Conservation (phyloP, 192 early-diverging fungal species). For the Linnemannia exigua region DNA sequence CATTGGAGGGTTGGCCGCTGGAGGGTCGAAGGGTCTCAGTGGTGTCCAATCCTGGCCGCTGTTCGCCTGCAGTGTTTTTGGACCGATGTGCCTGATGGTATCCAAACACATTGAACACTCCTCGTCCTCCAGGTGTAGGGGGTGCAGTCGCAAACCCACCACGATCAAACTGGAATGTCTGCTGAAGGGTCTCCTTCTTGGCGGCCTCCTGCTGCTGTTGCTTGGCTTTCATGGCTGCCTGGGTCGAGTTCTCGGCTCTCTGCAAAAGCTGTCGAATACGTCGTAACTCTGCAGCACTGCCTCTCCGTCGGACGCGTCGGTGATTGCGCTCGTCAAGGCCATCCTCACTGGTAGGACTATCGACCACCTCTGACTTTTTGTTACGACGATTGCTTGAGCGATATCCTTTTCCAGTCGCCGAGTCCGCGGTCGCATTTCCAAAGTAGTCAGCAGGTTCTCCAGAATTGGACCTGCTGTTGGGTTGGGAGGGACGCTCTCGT, state of each 20-base stretch:
- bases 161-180: constrained; percentile 25
- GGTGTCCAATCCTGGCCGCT: neutral
- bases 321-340: neutral
- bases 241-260: constrained; percentile 47
- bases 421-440: constrained; percentile 21
- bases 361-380: neutral
- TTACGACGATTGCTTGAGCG: neutral
- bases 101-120: constrained; percentile 26
- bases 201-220: constrained; percentile 25
- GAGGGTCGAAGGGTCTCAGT: neutral
- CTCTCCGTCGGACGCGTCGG: constrained; percentile 18
- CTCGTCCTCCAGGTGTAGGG: constrained; percentile 23
- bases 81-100: constrained; percentile 25
- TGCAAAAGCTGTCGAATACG: constrained; percentile 46
- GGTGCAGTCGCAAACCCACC: constrained; percentile 34
- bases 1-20: neutral
- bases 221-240: constrained; percentile 33
- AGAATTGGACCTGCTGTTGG: neutral
- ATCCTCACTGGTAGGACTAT: constrained; percentile 34
- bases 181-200: constrained; percentile 22
- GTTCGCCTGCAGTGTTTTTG: neutral
- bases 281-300: constrained; percentile 44
- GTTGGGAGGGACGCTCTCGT: neutral
- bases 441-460: constrained; percentile 30
- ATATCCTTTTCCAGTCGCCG: neutral